Conservation (phyloP, 768 basidiomycete genomes). For the Neoboletus brunneissimus region DNA sequence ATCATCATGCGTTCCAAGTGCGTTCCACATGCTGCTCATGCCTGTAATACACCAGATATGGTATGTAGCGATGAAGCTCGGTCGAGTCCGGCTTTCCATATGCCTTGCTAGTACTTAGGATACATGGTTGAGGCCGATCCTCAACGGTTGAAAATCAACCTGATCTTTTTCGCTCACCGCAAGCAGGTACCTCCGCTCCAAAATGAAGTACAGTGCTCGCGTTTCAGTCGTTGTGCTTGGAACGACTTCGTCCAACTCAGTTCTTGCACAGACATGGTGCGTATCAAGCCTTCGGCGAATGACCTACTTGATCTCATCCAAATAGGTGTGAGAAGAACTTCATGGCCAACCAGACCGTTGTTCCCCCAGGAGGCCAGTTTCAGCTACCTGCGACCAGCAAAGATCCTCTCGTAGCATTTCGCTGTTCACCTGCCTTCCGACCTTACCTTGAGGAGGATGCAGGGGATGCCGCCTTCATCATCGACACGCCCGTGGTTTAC, state of each 20-base stretch:
- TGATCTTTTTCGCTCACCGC: too few species aligned
- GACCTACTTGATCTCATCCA: not conserved
- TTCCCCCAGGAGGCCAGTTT: slow-evolving; percentile 47
- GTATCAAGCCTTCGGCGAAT: not conserved
- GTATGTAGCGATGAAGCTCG: too few species aligned
- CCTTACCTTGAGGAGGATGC: slow-evolving; percentile 47
- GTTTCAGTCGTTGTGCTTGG: slow-evolving; percentile 10
- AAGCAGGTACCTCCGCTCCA: not conserved
- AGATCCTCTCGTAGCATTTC: slow-evolving; percentile 42
- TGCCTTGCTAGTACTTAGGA: too few species aligned
- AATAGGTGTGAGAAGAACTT: slow-evolving; percentile 53
- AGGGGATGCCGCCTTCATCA: slow-evolving; percentile 25
- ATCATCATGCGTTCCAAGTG: too few species aligned
- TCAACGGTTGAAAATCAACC: too few species aligned
- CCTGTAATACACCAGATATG: too few species aligned
- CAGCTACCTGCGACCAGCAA: slow-evolving; percentile 33
- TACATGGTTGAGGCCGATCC: too few species aligned
- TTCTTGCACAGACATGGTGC: slow-evolving; percentile 29
- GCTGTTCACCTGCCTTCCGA: slow-evolving; percentile 45
- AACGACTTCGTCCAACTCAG: slow-evolving; percentile 1
- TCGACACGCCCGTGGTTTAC: slow-evolving; percentile 40
- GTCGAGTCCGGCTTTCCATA: too few species aligned
- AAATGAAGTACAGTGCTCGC: slow-evolving; percentile 18
- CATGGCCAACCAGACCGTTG: slow-evolving; percentile 38
- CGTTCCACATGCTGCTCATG: too few species aligned